A percentile compares a stretch with the other conserved stretches of the same genome.
Conservation (phyloP, 2,329 filamentous ascomycete genomes). For the Eutypella sp. region DNA sequence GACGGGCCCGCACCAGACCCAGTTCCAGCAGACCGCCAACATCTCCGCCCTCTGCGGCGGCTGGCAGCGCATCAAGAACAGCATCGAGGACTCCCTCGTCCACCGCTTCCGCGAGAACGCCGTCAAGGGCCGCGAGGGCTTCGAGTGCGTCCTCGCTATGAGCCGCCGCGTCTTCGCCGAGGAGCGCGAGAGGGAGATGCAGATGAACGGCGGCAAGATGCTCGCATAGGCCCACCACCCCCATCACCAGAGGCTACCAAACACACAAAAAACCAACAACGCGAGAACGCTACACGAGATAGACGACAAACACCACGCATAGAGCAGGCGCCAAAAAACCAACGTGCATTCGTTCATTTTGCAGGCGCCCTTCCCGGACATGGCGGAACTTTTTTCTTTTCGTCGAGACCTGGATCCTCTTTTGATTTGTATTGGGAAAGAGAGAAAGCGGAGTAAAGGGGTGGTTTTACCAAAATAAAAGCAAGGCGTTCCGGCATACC, state of each 20-base stretch:
- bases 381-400: not conserved
- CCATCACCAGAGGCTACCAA: not conserved
- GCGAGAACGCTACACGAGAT: not conserved
- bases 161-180: constrained; percentile 87
- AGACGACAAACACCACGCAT: constrained; percentile 7
- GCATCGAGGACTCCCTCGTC: constrained; percentile 88
- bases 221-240: constrained; percentile 8
- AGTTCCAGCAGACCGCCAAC: constrained; percentile 84
- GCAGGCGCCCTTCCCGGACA: constrained; percentile 18
- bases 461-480: constrained; percentile 18
- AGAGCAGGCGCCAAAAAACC: not conserved
- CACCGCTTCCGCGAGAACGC: constrained; percentile 91
- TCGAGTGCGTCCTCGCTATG: constrained; percentile 92
- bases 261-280: not conserved
- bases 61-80: constrained; percentile 96
- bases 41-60: constrained; percentile 93
- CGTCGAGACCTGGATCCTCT: constrained; percentile 1
- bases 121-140: constrained; percentile 83
- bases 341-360: too few species aligned
- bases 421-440: constrained; percentile 2
- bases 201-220: constrained; percentile 27
- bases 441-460: too few species aligned
- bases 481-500: constrained; percentile 31
- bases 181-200: constrained; percentile 63
- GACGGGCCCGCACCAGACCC: constrained; percentile 54